Percentiles rank a stretch among this genome's conserved stretches.
These are phyloP conservation scores for Pythium aquatile DNA, from an alignment of 352 stramenopile genomes.

Conservation along the genomic window DNA sequence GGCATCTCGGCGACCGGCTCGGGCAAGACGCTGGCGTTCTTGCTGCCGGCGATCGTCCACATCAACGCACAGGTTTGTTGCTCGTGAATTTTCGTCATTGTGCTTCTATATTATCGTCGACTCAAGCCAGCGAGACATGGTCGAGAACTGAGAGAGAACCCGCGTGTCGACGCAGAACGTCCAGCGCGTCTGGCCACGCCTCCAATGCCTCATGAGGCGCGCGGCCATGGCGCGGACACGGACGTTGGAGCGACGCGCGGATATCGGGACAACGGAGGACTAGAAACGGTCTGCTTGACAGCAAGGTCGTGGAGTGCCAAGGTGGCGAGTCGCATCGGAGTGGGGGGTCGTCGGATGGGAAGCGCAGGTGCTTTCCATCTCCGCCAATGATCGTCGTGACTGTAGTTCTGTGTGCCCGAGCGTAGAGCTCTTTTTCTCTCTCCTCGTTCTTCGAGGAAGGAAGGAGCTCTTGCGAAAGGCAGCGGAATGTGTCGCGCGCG, in stretches of 20 bases:
- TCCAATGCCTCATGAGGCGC: constrained; percentile 1
- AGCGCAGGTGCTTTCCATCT: constrained; percentile 2
- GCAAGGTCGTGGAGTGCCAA: constrained; percentile 2
- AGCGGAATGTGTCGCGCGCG: constrained; percentile 3
- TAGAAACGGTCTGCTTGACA: constrained; percentile 3
- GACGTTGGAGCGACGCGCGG: neutral
- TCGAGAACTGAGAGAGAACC: constrained; percentile 18
- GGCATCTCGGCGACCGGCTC: constrained; percentile 97
- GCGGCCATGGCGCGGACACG: neutral
- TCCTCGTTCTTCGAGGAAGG: too few species aligned
- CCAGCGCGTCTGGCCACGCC: neutral
- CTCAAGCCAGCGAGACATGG: neutral
- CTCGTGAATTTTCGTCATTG: constrained; percentile 19
- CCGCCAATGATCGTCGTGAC: constrained; percentile 7
- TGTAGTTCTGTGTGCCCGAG: constrained; percentile 3
- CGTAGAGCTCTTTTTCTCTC: neutral
- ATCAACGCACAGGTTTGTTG: constrained; percentile 98
- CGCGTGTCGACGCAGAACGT: neutral
- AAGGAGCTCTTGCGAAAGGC: neutral
- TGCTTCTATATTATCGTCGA: constrained; percentile 12
- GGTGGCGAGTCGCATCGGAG: constrained; percentile 6
- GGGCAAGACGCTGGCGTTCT: constrained; percentile 98
- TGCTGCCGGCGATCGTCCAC: constrained; percentile 99
- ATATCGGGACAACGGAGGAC: neutral
- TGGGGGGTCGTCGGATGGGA: constrained; percentile 3